These are phyloP conservation scores for Fusarium sp. DNA, from an alignment of 2,329 filamentous ascomycete species.

Conservation along the genomic window DNA sequence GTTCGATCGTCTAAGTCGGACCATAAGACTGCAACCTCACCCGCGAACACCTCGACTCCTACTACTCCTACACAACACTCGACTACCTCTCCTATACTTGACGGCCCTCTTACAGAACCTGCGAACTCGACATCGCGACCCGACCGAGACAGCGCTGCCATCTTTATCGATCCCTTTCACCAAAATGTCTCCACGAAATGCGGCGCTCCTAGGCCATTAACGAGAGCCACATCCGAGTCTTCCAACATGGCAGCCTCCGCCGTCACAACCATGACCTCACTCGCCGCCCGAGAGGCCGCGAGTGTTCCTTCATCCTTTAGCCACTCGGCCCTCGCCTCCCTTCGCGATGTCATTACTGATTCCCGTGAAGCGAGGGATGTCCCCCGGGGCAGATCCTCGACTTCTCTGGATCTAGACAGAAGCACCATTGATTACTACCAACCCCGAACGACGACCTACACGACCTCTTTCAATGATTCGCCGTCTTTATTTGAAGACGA, in stretches of 20 bases:
- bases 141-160: slow-evolving; percentile 35
- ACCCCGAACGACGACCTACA: slow-evolving; percentile 39
- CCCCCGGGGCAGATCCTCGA: slow-evolving; percentile 45
- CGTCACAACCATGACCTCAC: slow-evolving; percentile 47
- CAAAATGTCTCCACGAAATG: slow-evolving; percentile 52
- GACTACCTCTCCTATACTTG: slow-evolving; percentile 14
- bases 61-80: slow-evolving; percentile 14
- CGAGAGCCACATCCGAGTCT: slow-evolving; percentile 49
- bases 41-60: slow-evolving; percentile 23
- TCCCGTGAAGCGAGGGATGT: slow-evolving; percentile 48
- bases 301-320: slow-evolving; percentile 49
- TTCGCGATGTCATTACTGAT: slow-evolving; percentile 53
- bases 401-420: slow-evolving; percentile 51
- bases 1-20: slow-evolving; percentile 25
- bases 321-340: slow-evolving; percentile 46
- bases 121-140: slow-evolving; percentile 21
- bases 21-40: slow-evolving; percentile 19
- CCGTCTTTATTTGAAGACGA: slow-evolving; percentile 37
- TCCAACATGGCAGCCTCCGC: slow-evolving; percentile 49
- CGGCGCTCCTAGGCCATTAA: slow-evolving; percentile 53
- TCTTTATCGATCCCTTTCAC: slow-evolving; percentile 19
- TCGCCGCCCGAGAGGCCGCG: slow-evolving; percentile 45
- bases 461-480: slow-evolving; percentile 45
- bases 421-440: slow-evolving; percentile 40
- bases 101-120: slow-evolving; percentile 18